Percentiles rank a stretch among this genome's conserved stretches.
phyloP scores from a whole-genome alignment of 192 early-diverging fungal species.

The Umbelopsis vinacea region DNA sequence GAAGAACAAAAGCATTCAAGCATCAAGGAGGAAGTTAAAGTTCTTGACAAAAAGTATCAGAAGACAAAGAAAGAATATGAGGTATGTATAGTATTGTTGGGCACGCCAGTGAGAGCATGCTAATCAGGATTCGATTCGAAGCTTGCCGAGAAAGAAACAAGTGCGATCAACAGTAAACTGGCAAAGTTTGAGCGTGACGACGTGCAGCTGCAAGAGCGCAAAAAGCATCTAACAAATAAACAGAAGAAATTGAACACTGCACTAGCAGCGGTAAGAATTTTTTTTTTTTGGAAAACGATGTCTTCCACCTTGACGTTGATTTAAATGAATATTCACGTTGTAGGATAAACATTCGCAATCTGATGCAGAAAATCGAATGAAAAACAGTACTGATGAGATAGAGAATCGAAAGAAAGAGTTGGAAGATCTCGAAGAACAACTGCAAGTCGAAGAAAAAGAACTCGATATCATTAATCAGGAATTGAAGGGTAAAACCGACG shows the following conservation, averaged over 20 bases:
- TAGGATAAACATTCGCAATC: slow-evolving; percentile 61
- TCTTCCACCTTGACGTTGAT: no score
- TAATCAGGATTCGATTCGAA: slow-evolving; percentile 5
- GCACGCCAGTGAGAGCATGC: background rate
- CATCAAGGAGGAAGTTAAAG: slow-evolving; percentile 65
- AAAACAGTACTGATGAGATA: slow-evolving; percentile 71
- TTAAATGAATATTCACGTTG: background rate
- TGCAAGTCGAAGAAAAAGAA: slow-evolving; percentile 66
- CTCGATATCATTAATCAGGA: slow-evolving; percentile 81
- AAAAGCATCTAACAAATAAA: slow-evolving; percentile 80
- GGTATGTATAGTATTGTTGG: slow-evolving; percentile 32
- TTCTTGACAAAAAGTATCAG: slow-evolving; percentile 64
- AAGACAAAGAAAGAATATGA: slow-evolving; percentile 62
- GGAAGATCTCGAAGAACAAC: slow-evolving; percentile 61
- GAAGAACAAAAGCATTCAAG: slow-evolving; percentile 65
- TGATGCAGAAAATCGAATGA: slow-evolving; percentile 68
- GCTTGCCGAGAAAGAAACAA: slow-evolving; percentile 59
- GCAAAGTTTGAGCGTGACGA: slow-evolving; percentile 77
- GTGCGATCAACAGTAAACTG: slow-evolving; percentile 60
- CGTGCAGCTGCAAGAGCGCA: slow-evolving; percentile 85
- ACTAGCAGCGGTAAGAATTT: slow-evolving; percentile 58
- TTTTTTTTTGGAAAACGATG: no score
- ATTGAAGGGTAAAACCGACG: slow-evolving; percentile 87
- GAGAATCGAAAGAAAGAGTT: slow-evolving; percentile 60
- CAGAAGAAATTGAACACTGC: slow-evolving; percentile 76